Percentiles rank a stretch among this genome's conserved stretches.
Evolutionary conservation across 768 basidiomycete species (phyloP).

Genomic region (Rhodosporidiobolus sp.): DNA sequence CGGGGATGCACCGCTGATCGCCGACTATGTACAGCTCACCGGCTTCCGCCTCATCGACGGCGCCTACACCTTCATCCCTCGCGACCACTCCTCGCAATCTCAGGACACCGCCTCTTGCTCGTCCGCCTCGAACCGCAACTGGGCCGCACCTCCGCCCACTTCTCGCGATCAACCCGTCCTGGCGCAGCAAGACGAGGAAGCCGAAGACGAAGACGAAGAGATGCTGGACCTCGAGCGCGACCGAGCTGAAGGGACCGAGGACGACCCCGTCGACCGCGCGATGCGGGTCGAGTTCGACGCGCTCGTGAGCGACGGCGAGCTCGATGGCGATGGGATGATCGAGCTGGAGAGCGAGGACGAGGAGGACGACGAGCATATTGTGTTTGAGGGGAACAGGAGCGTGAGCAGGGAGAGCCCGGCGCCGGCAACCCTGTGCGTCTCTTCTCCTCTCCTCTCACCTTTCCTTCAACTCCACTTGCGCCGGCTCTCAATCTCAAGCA

Average conservation of each 20-base stretch:
- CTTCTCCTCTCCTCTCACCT: not conserved
- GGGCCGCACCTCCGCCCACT: too few species aligned
- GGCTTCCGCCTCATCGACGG: conserved; percentile 25
- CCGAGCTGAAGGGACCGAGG: conserved; percentile 68
- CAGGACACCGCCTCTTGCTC: not conserved
- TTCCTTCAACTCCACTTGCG: not conserved
- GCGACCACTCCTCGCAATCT: conserved; percentile 1
- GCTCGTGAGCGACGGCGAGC: conserved; percentile 53
- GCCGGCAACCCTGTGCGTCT: not conserved
- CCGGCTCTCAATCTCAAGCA: too few species aligned
- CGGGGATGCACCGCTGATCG: not conserved
- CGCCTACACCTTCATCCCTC: conserved; percentile 29
- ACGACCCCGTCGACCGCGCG: conserved; percentile 67
- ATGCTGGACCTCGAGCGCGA: conserved; percentile 11
- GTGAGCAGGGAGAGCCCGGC: not conserved
- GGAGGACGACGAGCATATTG: conserved; percentile 67
- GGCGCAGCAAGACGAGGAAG: conserved; percentile 34
- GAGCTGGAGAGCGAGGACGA: conserved; percentile 62
- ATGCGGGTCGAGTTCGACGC: conserved; percentile 59
- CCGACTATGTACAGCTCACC: conserved; percentile 1
- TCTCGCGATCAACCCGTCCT: conserved; percentile 8
- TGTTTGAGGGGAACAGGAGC: conserved; percentile 50
- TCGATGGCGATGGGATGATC: conserved; percentile 54
- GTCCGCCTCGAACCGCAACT: not conserved
- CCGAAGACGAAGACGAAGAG: conserved; percentile 56